These are phyloP conservation scores for Penicillium hordei DNA, from an alignment of 2,329 filamentous ascomycete genomes.

Conservation along the genomic window DNA sequence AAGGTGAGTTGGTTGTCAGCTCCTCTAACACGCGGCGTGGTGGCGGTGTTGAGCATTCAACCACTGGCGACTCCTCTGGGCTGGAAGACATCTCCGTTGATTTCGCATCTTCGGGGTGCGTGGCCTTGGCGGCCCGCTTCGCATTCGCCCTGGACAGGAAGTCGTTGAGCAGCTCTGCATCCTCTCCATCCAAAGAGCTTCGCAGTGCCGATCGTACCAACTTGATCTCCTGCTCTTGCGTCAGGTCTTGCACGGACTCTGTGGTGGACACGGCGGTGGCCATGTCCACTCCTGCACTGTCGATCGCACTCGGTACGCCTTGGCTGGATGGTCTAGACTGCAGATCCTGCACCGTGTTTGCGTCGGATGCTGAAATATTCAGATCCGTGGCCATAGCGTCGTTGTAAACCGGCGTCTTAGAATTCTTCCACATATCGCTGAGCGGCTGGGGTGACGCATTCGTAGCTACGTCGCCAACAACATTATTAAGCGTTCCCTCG, in stretches of 20 bases:
- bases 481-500: background rate
- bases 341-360: constrained; percentile 13
- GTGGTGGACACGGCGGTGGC: constrained; percentile 9
- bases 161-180: constrained; percentile 41
- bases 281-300: background rate
- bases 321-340: constrained; percentile 9
- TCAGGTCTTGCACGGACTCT: constrained; percentile 27
- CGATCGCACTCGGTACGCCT: constrained; percentile 1
- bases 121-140: constrained; percentile 41
- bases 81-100: constrained; percentile 14
- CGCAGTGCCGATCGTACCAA: constrained; percentile 39
- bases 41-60: constrained; percentile 31
- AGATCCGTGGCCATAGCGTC: constrained; percentile 1
- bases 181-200: constrained; percentile 41
- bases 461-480: constrained; percentile 11
- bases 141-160: constrained; percentile 45
- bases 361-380: constrained; percentile 5
- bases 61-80: constrained; percentile 18
- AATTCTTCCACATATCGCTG: constrained; percentile 2
- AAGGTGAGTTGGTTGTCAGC: constrained; percentile 42
- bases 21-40: constrained; percentile 38
- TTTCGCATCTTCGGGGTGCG: constrained; percentile 23
- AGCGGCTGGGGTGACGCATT: constrained; percentile 12
- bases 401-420: constrained; percentile 13
- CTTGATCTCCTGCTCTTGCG: constrained; percentile 33